Evolutionary conservation across 2,329 filamentous ascomycete genomes (phyloP).

Genomic region (Penicillium corylophilum): DNA sequence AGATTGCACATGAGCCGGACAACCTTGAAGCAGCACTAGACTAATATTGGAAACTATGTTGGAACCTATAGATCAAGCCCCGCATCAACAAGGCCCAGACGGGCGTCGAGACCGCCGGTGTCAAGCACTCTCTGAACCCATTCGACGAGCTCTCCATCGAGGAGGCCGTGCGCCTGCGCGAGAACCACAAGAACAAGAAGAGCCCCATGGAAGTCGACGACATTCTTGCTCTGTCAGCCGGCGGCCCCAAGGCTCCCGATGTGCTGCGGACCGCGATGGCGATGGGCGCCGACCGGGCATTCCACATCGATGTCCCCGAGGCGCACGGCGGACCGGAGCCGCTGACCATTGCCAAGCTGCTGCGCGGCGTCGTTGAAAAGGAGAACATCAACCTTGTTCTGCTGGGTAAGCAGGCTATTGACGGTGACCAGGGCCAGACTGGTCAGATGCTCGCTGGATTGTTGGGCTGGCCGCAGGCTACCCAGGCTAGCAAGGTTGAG

Average conservation of each 20-base stretch:
- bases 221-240: slow-evolving; percentile 86
- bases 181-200: slow-evolving; percentile 59
- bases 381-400: slow-evolving; percentile 91
- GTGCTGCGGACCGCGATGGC: slow-evolving; percentile 95
- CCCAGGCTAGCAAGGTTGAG: slow-evolving; percentile 81
- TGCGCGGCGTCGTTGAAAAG: slow-evolving; percentile 74
- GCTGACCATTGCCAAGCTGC: slow-evolving; percentile 85
- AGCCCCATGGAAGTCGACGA: slow-evolving; percentile 76
- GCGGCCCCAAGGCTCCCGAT: slow-evolving; percentile 82
- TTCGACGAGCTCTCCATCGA: slow-evolving; percentile 98
- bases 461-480: slow-evolving; percentile 90
- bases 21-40: neutral
- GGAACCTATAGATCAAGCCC: slow-evolving; percentile 59
- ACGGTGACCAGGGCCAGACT: slow-evolving; percentile 93
- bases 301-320: slow-evolving; percentile 79
- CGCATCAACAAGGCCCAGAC: slow-evolving; percentile 72
- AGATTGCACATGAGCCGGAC: neutral
- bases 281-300: slow-evolving; percentile 90
- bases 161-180: slow-evolving; percentile 90
- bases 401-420: slow-evolving; percentile 96
- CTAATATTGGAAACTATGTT: neutral
- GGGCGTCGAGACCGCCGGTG: slow-evolving; percentile 84
- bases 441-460: slow-evolving; percentile 96
- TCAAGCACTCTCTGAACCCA: slow-evolving; percentile 98
- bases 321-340: slow-evolving; percentile 73